Percentiles rank a stretch among this genome's conserved stretches.
Conservation (phyloP, 2,329 filamentous ascomycete species). For the Leptodontidium sp. region DNA sequence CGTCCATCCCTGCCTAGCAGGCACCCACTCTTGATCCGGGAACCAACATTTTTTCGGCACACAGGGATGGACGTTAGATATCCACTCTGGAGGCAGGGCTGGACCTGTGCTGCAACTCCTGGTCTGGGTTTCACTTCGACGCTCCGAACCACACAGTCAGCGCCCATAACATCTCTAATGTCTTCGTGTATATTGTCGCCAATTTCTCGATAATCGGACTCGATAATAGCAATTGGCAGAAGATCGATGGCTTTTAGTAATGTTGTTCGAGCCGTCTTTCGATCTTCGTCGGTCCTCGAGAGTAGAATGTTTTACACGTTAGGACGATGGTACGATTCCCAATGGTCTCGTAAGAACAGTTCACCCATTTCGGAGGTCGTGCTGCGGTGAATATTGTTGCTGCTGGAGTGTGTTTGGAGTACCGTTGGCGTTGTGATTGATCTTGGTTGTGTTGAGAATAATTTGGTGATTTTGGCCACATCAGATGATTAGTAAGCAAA, state of each 20-base stretch:
- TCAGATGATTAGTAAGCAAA: not conserved
- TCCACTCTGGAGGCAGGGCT: slow-evolving; percentile 9
- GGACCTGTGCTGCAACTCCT: not conserved
- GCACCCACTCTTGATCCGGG: too few species aligned
- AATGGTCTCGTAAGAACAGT: not conserved
- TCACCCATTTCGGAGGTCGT: slow-evolving; percentile 9
- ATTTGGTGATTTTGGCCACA: not conserved
- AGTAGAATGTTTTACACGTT: slow-evolving; percentile 2
- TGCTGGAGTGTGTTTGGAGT: not conserved
- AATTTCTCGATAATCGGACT: not conserved
- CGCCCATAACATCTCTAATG: slow-evolving; percentile 1
- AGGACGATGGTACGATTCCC: slow-evolving; percentile 10
- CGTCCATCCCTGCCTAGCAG: too few species aligned
- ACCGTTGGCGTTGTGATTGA: not conserved
- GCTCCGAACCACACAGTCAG: slow-evolving; percentile 5
- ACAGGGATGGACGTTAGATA: not conserved
- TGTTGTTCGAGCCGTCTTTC: not conserved
- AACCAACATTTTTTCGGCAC: too few species aligned
- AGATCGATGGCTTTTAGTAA: not conserved
- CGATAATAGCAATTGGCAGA: not conserved
- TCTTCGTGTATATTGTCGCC: not conserved
- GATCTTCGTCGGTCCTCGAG: not conserved
- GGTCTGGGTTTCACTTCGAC: not conserved
- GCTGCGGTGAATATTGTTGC: not conserved
- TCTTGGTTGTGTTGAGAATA: not conserved